Evolutionary conservation across 1,284 basidiomycete genomes (phyloP).

Genomic region (Ceratobasidium sp.): DNA sequence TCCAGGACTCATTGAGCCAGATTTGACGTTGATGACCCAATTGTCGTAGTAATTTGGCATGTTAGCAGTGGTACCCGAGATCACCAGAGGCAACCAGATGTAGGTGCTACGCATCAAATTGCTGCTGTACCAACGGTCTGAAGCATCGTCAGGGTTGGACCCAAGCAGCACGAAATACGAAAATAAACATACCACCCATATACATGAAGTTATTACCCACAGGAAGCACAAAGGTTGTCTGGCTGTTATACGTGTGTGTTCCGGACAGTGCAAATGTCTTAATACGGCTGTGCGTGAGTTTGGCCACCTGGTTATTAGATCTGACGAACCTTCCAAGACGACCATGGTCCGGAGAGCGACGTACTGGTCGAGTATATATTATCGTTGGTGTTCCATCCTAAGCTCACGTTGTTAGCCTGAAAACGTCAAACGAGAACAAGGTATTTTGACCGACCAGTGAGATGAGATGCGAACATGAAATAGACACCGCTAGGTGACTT

Average conservation of each 20-base stretch:
- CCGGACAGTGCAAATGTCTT: constrained; percentile 49
- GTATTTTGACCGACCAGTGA: constrained; percentile 38
- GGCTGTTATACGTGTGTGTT: constrained; percentile 47
- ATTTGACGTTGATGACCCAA: constrained; percentile 48
- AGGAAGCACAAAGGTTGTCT: constrained; percentile 48
- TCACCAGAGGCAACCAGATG: constrained; percentile 48
- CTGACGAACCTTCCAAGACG: constrained; percentile 46
- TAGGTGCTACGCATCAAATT: constrained; percentile 49
- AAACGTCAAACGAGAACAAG: background rate
- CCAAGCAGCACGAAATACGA: background rate
- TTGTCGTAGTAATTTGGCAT: constrained; percentile 49
- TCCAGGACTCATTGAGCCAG: constrained; percentile 42
- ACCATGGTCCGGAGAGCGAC: constrained; percentile 48
- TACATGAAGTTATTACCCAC: constrained; percentile 50
- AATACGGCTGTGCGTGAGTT: background rate
- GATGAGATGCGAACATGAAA: constrained; percentile 49
- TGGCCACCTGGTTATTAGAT: background rate
- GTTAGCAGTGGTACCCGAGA: constrained; percentile 48
- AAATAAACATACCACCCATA: constrained; percentile 48
- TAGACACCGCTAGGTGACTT: constrained; percentile 48
- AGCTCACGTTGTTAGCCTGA: background rate
- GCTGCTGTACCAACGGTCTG: constrained; percentile 49
- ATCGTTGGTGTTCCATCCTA: constrained; percentile 49
- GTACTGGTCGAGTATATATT: constrained; percentile 48
- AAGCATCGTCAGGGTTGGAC: background rate